A percentile compares a stretch with the other conserved stretches of the same genome.
phyloP scores from a whole-genome alignment of 768 basidiomycete genomes.

The Dioszegia aurantiaca region DNA sequence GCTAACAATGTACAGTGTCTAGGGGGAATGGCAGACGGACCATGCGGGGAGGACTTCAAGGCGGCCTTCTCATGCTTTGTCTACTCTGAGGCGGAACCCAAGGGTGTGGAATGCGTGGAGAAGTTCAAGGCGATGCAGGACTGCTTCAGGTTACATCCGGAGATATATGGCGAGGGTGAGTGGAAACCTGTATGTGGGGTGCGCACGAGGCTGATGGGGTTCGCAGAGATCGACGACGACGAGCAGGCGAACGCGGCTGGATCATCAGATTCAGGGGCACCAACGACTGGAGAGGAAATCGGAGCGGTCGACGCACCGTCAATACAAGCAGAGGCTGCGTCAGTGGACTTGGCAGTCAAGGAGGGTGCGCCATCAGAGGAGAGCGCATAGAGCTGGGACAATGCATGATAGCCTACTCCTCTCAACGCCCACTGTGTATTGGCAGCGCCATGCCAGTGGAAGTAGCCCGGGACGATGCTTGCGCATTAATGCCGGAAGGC shows the following conservation, averaged over 20 bases:
- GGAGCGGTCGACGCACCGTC: slow-evolving; percentile 11
- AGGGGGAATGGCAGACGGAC: slow-evolving; percentile 97
- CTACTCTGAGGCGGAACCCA: slow-evolving; percentile 87
- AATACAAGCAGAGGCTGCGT: background rate
- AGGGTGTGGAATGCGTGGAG: slow-evolving; percentile 96
- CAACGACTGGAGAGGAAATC: slow-evolving; percentile 4
- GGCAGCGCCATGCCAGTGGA: too few relatives aligned
- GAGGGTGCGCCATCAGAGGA: background rate
- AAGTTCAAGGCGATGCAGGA: slow-evolving; percentile 97
- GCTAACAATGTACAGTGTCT: slow-evolving; percentile 61
- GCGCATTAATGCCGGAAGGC: too few relatives aligned
- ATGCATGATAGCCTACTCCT: slow-evolving; percentile 1
- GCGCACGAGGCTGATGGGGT: background rate
- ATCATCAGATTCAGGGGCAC: background rate
- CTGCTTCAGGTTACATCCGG: slow-evolving; percentile 93
- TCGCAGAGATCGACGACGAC: slow-evolving; percentile 14
- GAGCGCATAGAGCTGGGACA: slow-evolving; percentile 2
- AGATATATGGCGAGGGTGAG: slow-evolving; percentile 91
- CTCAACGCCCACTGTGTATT: background rate
- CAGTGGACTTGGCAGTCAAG: slow-evolving; percentile 2
- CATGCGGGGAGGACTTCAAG: slow-evolving; percentile 88
- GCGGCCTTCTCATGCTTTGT: slow-evolving; percentile 97
- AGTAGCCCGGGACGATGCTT: too few relatives aligned
- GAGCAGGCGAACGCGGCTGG: slow-evolving; percentile 1
- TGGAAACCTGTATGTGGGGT: background rate